Conservation (phyloP, 495 filamentous ascomycete genomes). For the Aspergillus sclerotioniger region DNA sequence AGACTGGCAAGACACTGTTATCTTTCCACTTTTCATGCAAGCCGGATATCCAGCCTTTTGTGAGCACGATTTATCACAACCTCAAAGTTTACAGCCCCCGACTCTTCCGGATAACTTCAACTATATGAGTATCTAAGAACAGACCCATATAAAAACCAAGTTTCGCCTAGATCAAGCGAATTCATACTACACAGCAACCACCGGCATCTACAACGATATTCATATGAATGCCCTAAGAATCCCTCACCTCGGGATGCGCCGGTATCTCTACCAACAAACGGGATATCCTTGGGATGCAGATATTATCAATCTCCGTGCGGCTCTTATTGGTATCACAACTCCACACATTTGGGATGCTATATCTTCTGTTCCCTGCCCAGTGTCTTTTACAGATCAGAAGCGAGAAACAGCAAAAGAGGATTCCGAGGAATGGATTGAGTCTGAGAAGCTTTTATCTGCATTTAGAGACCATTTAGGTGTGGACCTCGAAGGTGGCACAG, state of each 20-base stretch:
- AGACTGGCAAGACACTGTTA: conserved; percentile 33
- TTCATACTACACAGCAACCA: conserved; percentile 39
- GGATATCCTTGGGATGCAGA: conserved; percentile 39
- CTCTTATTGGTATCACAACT: conserved; percentile 33
- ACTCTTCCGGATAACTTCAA: conserved; percentile 32
- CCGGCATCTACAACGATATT: conserved; percentile 30
- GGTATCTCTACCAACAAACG: conserved; percentile 34
- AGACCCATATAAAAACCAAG: conserved; percentile 23
- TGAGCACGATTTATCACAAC: conserved; percentile 30
- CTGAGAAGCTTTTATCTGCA: conserved; percentile 27
- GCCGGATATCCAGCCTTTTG: conserved; percentile 40
- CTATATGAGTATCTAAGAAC: conserved; percentile 25
- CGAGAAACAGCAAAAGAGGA: conserved; percentile 28
- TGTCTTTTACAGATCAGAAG: conserved; percentile 30
- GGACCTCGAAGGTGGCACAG: conserved; percentile 32
- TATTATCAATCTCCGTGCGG: conserved; percentile 34
- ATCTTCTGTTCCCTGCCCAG: conserved; percentile 26
- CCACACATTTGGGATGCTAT: conserved; percentile 29
- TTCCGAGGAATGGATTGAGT: conserved; percentile 38
- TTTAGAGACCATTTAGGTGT: conserved; percentile 29
- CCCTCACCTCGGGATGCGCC: conserved; percentile 30
- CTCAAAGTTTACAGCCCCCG: conserved; percentile 32
- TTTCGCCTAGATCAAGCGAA: conserved; percentile 37
- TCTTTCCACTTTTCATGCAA: conserved; percentile 35
- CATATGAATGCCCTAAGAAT: conserved; percentile 28